phyloP scores from a whole-genome alignment of 2,329 filamentous ascomycete genomes.

The Dichotomopilus funicola region DNA sequence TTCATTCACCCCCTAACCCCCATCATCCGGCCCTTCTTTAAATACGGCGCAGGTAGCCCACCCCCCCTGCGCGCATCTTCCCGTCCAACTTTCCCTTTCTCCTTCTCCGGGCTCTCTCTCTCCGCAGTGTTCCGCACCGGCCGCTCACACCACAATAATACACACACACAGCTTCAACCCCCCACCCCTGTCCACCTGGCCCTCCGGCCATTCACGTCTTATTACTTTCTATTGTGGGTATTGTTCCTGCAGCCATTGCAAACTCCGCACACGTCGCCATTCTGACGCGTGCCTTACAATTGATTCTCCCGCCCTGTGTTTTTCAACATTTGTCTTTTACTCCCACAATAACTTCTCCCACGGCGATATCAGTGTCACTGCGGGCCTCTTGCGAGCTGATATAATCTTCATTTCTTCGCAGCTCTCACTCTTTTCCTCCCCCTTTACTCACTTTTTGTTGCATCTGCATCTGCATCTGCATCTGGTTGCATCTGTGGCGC shows the following conservation, averaged over 20 bases:
- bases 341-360: too few species aligned
- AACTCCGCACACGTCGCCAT: constrained; percentile 9
- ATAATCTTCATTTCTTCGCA: constrained; percentile 1
- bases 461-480: constrained; percentile 1
- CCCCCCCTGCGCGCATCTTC: constrained; percentile 6
- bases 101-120: too few species aligned
- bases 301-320: neutral
- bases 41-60: constrained; percentile 11
- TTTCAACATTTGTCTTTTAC: neutral
- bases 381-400: neutral
- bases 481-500: too few species aligned
- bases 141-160: constrained; percentile 11
- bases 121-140: too few species aligned
- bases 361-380: too few species aligned
- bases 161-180: neutral
- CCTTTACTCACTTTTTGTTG: constrained; percentile 8
- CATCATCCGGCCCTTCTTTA: constrained; percentile 14
- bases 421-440: constrained; percentile 6
- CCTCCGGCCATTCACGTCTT: neutral
- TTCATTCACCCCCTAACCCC: constrained; percentile 8
- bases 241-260: constrained; percentile 12
- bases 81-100: constrained; percentile 13
- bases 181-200: constrained; percentile 9
- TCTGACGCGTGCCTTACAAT: constrained; percentile 13
- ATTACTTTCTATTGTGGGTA: neutral